These are phyloP conservation scores for Cutaneotrichosporon sp. DNA, from an alignment of 1,284 basidiomycete species.

Conservation along the genomic window DNA sequence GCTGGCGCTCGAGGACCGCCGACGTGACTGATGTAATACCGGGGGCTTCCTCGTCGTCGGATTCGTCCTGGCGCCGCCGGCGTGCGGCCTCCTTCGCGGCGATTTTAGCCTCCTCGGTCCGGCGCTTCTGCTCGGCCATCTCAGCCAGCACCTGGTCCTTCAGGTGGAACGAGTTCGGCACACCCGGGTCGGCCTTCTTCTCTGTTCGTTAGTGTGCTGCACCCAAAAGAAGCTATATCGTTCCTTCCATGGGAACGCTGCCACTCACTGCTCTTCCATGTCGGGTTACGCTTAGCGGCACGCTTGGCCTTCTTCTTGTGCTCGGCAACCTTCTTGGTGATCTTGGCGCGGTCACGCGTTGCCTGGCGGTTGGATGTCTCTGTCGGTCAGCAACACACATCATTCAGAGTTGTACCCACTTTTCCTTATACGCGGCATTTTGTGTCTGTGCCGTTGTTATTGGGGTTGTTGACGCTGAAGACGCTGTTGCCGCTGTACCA, in stretches of 20 bases:
- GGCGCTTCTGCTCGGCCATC: constrained; percentile 69
- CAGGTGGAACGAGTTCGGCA: constrained; percentile 95
- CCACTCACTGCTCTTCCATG: constrained; percentile 85
- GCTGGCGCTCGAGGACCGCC: constrained; percentile 23
- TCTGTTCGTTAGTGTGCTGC: constrained; percentile 50
- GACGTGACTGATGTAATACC: constrained; percentile 31
- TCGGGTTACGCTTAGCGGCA: constrained; percentile 72
- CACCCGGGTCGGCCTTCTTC: constrained; percentile 83
- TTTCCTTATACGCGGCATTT: constrained; percentile 71
- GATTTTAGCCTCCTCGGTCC: constrained; percentile 48
- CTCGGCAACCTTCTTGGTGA: constrained; percentile 75
- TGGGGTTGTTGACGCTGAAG: constrained; percentile 9
- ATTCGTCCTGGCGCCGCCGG: constrained; percentile 1
- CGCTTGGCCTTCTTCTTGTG: constrained; percentile 71
- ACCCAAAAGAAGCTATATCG: too few relatives aligned
- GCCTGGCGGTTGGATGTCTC: constrained; percentile 78
- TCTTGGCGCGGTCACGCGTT: constrained; percentile 68
- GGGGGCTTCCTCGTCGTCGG: constrained; percentile 42
- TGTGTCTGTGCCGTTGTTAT: constrained; percentile 4
- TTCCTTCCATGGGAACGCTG: too few relatives aligned
- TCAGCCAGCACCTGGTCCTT: constrained; percentile 96
- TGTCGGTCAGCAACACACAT: constrained; percentile 40
- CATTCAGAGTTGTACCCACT: constrained; percentile 50
- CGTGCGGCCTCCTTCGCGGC: constrained; percentile 1
- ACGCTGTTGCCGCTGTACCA: too few relatives aligned